Evolutionary conservation across 345 rosid genomes (phyloP).

Genomic region (Gossypium raimondii): DNA sequence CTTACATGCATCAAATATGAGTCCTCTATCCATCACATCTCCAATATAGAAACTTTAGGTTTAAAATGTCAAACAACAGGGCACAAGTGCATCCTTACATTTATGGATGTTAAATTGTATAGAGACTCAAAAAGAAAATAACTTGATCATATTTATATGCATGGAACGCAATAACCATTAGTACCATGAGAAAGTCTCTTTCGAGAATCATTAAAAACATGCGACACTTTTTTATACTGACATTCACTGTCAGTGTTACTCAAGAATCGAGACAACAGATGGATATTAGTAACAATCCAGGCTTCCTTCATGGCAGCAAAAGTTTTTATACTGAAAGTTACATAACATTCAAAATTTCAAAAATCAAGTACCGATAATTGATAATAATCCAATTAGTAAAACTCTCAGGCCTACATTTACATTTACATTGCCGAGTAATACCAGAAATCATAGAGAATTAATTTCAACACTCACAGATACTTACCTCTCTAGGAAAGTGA

Average conservation of each 20-base stretch:
- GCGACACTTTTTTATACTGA: neutral
- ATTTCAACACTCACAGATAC: neutral
- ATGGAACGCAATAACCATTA: neutral
- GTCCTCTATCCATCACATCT: neutral
- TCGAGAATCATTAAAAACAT: neutral
- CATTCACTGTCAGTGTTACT: neutral
- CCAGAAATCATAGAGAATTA: neutral
- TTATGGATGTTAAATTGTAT: neutral
- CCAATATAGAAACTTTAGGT: neutral
- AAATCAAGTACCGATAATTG: neutral
- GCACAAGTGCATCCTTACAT: neutral
- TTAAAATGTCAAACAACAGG: neutral
- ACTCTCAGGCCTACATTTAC: neutral
- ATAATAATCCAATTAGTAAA: neutral
- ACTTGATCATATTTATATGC: neutral
- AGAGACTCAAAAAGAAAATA: neutral
- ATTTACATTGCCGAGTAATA: neutral
- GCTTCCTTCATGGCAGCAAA: neutral
- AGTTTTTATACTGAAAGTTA: neutral
- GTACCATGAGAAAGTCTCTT: neutral
- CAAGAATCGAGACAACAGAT: neutral
- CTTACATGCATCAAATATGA: neutral
- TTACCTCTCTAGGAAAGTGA: constrained; percentile 95
- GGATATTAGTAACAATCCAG: neutral
- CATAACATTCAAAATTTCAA: neutral